Evolutionary conservation across 2,329 filamentous ascomycete species (phyloP), one percentile per base, ranked within the genome.

Genomic region (Fusarium secorum): DNA sequence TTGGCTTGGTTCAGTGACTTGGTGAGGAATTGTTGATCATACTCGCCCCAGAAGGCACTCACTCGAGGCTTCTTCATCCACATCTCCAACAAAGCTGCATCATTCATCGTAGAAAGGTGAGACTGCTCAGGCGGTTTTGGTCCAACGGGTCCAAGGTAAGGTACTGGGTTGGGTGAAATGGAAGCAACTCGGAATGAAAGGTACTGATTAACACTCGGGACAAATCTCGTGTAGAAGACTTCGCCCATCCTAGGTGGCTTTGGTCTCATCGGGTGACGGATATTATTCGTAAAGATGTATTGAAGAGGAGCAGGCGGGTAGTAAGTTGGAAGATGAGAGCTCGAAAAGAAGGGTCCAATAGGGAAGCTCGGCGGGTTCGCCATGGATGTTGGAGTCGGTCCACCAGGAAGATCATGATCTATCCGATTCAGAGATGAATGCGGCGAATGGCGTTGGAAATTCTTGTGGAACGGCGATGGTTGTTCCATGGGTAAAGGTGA

Each of bases 1-100:
- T 98, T 92, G 22, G 86, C 85, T 24, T 86, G 90, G 17, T 85
- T 85, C 15, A 98, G 82, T 0, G 87, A 90, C 5, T 83, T 84
- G 24, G 86, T 83, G 7, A 99, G 84, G 67, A 97, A 97, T 4
- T 87, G 63, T 80, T 89, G 60, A 81, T 90, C 55, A 81, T 88
- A 85, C 83, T 81, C 87, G 26, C 93, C 93, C 96, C 96, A 99
- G 74, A 94, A 95, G n/a, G 89, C 87, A 20, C 89, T 86, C 1
- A 98, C 94, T 1, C 96, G 92, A 0, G 93, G 90, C 66, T 93
- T 90, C 59, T 94, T 92, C 88, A 98, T 92, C 96, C 96, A 99
- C 75, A 86, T 89, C 78, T 96, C 88, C 18, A 99, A 82, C 10
- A 97, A 86, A 22, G 79, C 76, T 2, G 82, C 81, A 72, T 92